Base-by-base conservation (phyloP, 1,284 basidiomycete genomes). In the Cerioporus squamosus region DNA sequence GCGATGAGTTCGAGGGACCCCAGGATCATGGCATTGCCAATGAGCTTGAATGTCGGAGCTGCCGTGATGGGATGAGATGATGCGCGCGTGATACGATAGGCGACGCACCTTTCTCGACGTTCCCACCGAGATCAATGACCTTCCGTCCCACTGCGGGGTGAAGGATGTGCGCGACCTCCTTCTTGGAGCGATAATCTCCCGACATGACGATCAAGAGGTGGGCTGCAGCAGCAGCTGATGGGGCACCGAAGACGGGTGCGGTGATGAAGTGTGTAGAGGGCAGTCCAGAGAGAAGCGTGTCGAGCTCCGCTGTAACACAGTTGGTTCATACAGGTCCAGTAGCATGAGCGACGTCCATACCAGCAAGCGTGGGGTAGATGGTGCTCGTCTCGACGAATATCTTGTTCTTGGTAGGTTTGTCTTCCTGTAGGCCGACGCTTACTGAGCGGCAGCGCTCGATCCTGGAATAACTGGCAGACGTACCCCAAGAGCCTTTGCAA, bases 321-420 rank as follows among this genome's bases (percentile, higher is more conserved):
- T 18, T 15, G 20, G 2, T 4, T 26, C 23, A 15, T 20, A 22
- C 9, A 44, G 38, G n/a, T n/a, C n/a, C 14, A 31, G 39, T 2
- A 47, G 2, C 9, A 14, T 22, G 3, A 38, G 33, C n/a, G 8
- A n/a, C 26, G 15, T 14, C 44, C 61, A 2, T n/a, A 81, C 91
- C 92, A 60, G 91, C 85, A 5, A 90, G 76, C 15, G 83, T 74
- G 7, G 91, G 93, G 70, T 88, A 91, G 53, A 89, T 83, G 83
- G 92, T 94, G 72, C 86, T 88, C 15, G 88, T 91, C 66, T 94
- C 92, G 23, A 93, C 88, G 64, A 94, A 91, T 55, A 92, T 91
- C 72, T 87, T 92, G 65, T 77, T 71, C 70, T 79, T 80, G 8
- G 73, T 69, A 0, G 52, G 53, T 24, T 57, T 57, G 14, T 52